Conservation (phyloP, 176 grass and related monocot genomes). For the Tillandsia fasciculata region DNA sequence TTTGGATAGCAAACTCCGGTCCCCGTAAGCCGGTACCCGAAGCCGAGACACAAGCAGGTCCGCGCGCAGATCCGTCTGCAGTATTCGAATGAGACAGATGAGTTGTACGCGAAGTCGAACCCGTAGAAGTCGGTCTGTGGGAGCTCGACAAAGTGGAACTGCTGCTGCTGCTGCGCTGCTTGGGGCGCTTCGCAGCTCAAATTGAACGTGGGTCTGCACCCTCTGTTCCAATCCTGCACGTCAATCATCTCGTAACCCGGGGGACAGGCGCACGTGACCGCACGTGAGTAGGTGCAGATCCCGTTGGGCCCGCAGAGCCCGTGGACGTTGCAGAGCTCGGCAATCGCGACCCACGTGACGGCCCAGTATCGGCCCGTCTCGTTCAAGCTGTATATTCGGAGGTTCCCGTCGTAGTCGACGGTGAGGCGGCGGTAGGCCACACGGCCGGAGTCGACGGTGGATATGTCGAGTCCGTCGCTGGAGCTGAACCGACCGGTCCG, state of each 20-base stretch:
- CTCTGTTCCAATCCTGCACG: constrained; percentile 38
- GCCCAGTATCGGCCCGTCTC: constrained; percentile 36
- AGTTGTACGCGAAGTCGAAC: constrained; percentile 34
- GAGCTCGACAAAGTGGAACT: constrained; percentile 37
- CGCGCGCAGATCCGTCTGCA: constrained; percentile 36
- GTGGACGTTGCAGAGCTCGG: constrained; percentile 45
- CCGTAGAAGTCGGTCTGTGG: constrained; percentile 54
- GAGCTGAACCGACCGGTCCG: constrained; percentile 16
- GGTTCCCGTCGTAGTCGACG: constrained; percentile 53
- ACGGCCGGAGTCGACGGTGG: constrained; percentile 15
- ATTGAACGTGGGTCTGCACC: constrained; percentile 48
- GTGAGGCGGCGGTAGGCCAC: constrained; percentile 41
- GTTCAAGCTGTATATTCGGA: constrained; percentile 80
- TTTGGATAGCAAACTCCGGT: constrained; percentile 52
- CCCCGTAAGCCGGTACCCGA: constrained; percentile 45
- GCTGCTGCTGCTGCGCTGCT: not conserved
- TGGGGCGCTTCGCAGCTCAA: not conserved
- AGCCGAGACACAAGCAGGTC: constrained; percentile 40
- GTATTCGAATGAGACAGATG: constrained; percentile 29
- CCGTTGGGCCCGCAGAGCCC: constrained; percentile 65
- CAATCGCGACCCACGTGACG: constrained; percentile 28
- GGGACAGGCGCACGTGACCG: constrained; percentile 42
- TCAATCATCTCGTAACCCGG: constrained; percentile 53
- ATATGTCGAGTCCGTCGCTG: constrained; percentile 15
- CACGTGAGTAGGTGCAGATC: constrained; percentile 40